Conservation (phyloP, 129 eudicot genomes). For the Pulicaria dysenterica region DNA sequence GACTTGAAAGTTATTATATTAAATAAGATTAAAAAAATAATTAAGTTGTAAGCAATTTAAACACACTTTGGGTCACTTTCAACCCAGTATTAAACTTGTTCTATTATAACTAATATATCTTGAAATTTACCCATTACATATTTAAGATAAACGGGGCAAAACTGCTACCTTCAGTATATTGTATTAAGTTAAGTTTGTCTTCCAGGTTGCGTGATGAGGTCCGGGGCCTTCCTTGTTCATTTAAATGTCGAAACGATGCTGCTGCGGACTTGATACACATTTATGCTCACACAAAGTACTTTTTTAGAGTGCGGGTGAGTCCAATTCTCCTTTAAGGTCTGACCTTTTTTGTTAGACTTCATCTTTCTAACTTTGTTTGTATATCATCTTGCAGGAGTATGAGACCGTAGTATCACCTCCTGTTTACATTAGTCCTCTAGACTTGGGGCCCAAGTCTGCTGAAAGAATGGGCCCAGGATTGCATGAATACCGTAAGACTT, state of each 20-base stretch:
- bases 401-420: slow-evolving; percentile 74
- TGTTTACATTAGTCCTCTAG: slow-evolving; percentile 89
- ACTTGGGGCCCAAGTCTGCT: slow-evolving; percentile 83
- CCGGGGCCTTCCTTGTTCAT: slow-evolving; percentile 78
- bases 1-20: too few species aligned
- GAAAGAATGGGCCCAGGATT: slow-evolving; percentile 75
- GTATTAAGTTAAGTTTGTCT: slow-evolving; percentile 6
- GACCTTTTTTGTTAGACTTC: background rate
- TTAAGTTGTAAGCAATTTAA: too few species aligned
- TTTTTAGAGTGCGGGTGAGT: slow-evolving; percentile 74
- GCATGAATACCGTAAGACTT: slow-evolving; percentile 83
- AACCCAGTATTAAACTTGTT: too few species aligned
- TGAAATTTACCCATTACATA: too few species aligned
- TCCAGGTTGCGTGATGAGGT: slow-evolving; percentile 96
- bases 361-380: slow-evolving; percentile 22
- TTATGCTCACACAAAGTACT: slow-evolving; percentile 84
- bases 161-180: background rate
- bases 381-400: slow-evolving; percentile 66
- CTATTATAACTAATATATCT: too few species aligned
- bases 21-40: too few species aligned
- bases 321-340: background rate
- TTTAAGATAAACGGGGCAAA: background rate
- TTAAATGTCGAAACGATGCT: slow-evolving; percentile 90
- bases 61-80: too few species aligned
- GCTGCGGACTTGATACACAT: slow-evolving; percentile 97